These are phyloP conservation scores for Omphalotus olearius DNA, from an alignment of 1,284 basidiomycete genomes.

Conservation along the genomic window DNA sequence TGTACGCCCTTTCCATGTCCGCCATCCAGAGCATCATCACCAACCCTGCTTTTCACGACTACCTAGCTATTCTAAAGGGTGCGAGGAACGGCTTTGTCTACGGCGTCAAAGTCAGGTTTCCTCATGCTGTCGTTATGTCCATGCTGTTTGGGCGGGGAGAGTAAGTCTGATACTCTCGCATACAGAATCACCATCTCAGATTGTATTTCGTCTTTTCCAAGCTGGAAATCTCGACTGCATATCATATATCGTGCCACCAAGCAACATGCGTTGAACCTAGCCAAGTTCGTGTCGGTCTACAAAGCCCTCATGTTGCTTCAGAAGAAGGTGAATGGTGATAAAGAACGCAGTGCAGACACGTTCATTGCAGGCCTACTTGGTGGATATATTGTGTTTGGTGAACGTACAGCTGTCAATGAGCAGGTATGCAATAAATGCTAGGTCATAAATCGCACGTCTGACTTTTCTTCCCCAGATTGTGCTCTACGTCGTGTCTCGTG, in stretches of 20 bases:
- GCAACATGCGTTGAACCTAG: slow-evolving; percentile 85
- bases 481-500: slow-evolving; percentile 89
- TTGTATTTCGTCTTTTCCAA: too few species aligned
- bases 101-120: slow-evolving; percentile 91
- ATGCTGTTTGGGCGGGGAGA: slow-evolving; percentile 88
- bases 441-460: too few species aligned
- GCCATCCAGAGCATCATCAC: slow-evolving; percentile 41
- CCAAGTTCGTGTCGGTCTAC: slow-evolving; percentile 93
- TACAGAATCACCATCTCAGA: slow-evolving; percentile 8
- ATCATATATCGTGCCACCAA: slow-evolving; percentile 86
- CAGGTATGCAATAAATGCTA: slow-evolving; percentile 53
- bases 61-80: slow-evolving; percentile 90
- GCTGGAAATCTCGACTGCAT: slow-evolving; percentile 64
- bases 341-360: slow-evolving; percentile 78
- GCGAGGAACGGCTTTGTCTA: slow-evolving; percentile 93
- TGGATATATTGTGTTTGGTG: slow-evolving; percentile 92
- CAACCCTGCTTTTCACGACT: slow-evolving; percentile 83
- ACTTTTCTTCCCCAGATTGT: slow-evolving; percentile 66
- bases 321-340: slow-evolving; percentile 76
- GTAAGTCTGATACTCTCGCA: slow-evolving; percentile 42
- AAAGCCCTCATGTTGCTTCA: slow-evolving; percentile 84
- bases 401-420: slow-evolving; percentile 96
- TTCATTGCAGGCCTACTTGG: slow-evolving; percentile 92
- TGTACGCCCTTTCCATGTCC: slow-evolving; percentile 16
- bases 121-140: slow-evolving; percentile 99